phyloP scores from a whole-genome alignment of 768 basidiomycete species.

The Chalciporus sphaerocephalus region DNA sequence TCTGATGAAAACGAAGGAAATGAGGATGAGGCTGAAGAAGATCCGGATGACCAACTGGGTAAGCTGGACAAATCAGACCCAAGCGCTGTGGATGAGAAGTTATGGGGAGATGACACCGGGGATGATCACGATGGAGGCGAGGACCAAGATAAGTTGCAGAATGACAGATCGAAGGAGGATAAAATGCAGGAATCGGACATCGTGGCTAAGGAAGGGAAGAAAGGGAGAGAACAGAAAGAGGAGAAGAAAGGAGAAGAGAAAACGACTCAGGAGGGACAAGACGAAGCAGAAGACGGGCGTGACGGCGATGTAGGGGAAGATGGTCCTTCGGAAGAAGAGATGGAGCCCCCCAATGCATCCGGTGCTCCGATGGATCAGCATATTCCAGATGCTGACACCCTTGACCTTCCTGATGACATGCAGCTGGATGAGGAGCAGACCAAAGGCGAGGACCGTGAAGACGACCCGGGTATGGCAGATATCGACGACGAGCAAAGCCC shows the following conservation, averaged over 20 bases:
- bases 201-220: constrained; percentile 70
- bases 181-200: constrained; percentile 57
- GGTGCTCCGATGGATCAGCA: constrained; percentile 74
- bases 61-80: constrained; percentile 82
- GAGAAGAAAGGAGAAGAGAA: constrained; percentile 32
- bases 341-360: constrained; percentile 44
- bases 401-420: constrained; percentile 89
- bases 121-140: constrained; percentile 46
- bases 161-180: constrained; percentile 53
- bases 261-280: constrained; percentile 25
- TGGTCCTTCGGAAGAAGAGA: constrained; percentile 40
- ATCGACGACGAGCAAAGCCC: constrained; percentile 27
- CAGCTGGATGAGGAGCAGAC: constrained; percentile 45
- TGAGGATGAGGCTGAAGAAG: constrained; percentile 49
- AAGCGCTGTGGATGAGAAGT: constrained; percentile 86
- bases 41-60: constrained; percentile 77
- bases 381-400: constrained; percentile 71
- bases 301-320: constrained; percentile 10
- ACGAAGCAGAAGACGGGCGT: constrained; percentile 28
- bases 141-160: constrained; percentile 52
- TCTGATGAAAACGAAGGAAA: constrained; percentile 43
- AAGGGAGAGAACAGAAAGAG: constrained; percentile 29
- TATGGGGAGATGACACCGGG: constrained; percentile 86
- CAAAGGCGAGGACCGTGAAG: constrained; percentile 24
- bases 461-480: constrained; percentile 34